phyloP scores from a whole-genome alignment of 495 filamentous ascomycete genomes.

The Aspergillus campestris region DNA sequence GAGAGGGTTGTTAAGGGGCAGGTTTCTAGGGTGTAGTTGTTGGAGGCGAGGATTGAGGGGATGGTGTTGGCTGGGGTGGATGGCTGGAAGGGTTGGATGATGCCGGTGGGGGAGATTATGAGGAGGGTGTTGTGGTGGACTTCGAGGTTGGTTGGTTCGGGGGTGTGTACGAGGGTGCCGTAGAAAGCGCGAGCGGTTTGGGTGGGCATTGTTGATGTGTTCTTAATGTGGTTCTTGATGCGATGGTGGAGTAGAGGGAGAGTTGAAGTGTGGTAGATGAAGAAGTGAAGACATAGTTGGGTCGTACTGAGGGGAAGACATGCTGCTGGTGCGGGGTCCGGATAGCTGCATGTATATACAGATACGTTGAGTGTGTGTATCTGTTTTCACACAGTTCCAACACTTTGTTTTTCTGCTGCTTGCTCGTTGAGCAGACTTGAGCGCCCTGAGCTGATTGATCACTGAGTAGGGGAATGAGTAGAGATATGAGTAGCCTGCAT shows the following conservation, averaged over 20 bases:
- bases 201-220: slow-evolving; percentile 8
- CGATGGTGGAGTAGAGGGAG: slow-evolving; percentile 1
- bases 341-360: neutral
- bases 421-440: too few species aligned
- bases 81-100: slow-evolving; percentile 36
- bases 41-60: slow-evolving; percentile 17
- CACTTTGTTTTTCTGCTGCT: too few species aligned
- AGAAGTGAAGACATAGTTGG: neutral
- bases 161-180: slow-evolving; percentile 47
- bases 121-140: slow-evolving; percentile 41
- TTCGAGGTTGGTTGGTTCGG: slow-evolving; percentile 29
- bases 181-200: slow-evolving; percentile 33
- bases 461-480: too few species aligned
- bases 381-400: too few species aligned
- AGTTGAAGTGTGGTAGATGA: slow-evolving; percentile 4
- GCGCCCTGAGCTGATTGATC: too few species aligned
- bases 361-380: neutral
- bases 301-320: too few species aligned
- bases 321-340: neutral
- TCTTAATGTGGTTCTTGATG: too few species aligned
- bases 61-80: slow-evolving; percentile 28
- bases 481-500: too few species aligned
- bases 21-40: slow-evolving; percentile 30
- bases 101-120: slow-evolving; percentile 31
- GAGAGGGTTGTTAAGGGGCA: slow-evolving; percentile 30